Percentiles rank a stretch among this genome's conserved stretches.
phyloP scores from a whole-genome alignment of 768 basidiomycete species.

The Podaxis sp. region DNA sequence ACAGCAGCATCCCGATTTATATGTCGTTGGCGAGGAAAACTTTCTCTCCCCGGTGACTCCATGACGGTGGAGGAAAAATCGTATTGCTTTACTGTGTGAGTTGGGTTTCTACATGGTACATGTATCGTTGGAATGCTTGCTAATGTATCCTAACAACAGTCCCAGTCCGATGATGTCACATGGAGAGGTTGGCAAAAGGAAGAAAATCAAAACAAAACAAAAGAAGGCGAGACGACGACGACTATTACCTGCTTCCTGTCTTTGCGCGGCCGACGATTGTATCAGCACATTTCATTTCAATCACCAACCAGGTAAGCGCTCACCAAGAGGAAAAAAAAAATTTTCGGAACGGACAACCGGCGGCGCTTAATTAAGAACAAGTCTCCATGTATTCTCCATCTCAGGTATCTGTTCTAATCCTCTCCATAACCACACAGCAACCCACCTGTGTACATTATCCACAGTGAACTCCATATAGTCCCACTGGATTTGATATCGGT shows the following conservation, averaged over 20 bases:
- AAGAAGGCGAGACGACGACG: neutral
- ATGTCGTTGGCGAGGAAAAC: neutral
- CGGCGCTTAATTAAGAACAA: neutral
- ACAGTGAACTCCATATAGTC: neutral
- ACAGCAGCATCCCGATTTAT: neutral
- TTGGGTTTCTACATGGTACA: neutral
- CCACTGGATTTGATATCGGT: neutral
- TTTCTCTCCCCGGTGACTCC: no score
- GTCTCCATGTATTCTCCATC: neutral
- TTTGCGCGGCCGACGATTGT: no score
- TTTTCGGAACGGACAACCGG: neutral
- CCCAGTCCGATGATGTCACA: neutral
- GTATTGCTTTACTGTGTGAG: neutral
- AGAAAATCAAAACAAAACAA: neutral
- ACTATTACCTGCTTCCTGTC: no score
- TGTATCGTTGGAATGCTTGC: neutral
- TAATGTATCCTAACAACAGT: neutral
- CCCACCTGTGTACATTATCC: neutral
- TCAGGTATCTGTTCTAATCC: neutral
- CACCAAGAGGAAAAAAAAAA: neutral
- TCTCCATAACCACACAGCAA: slow-evolving; percentile 5
- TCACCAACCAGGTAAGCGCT: no score
- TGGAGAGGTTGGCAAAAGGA: neutral
- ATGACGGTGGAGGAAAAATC: neutral
- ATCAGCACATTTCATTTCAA: no score